Base-by-base conservation (phyloP, 2,329 filamentous ascomycete species). In the Exserohilum turcica region DNA sequence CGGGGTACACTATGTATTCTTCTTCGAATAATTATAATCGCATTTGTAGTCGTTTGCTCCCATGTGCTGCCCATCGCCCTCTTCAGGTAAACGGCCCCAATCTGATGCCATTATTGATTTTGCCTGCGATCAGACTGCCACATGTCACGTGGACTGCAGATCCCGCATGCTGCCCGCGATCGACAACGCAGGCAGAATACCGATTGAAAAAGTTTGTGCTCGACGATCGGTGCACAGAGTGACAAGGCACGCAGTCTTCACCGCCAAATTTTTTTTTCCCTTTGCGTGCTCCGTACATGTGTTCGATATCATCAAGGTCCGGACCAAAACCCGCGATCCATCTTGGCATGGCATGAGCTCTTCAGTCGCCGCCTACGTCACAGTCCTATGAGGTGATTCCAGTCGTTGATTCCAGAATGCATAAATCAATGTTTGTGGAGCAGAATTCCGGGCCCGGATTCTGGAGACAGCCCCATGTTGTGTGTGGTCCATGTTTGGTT, bases 81-180 rank as follows among this genome's bases (percentile, higher is more conserved):
- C 12, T 18, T 10, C 18, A 46, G 35, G 15, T 6, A 15, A 35
- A 24, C 21, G 33, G 29, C 21, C 9, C 6, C 4, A 18, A 18
- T 27, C 6, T 21, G 16, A 18, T 44, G 42, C 32, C 18, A 21
- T 33, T 8, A 15, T 39, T 7, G 29, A 9, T 24, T 43, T 18
- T 15, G 27, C 27, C 38, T 47, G 21, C 38, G 12, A 43, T n/a
- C 16, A 42, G 31, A 28, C 13, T 27, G 32, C 32, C 32, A 43
- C 18, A 42, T 33, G 32, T 53, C 44, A 43, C 50, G 39, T 43
- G 27, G 18, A 24, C 19, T 32, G 50, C 45, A 43, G 44, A 43
- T 49, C 44, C 21, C 36, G 24, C 36, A 21, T 24, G 28, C 18
- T 38, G 12, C 8, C 8, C 37, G 8, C 13, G 38, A 49, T 53